phyloP scores from a whole-genome alignment of 192 early-diverging fungal species.

The Funneliformis geosporum region DNA sequence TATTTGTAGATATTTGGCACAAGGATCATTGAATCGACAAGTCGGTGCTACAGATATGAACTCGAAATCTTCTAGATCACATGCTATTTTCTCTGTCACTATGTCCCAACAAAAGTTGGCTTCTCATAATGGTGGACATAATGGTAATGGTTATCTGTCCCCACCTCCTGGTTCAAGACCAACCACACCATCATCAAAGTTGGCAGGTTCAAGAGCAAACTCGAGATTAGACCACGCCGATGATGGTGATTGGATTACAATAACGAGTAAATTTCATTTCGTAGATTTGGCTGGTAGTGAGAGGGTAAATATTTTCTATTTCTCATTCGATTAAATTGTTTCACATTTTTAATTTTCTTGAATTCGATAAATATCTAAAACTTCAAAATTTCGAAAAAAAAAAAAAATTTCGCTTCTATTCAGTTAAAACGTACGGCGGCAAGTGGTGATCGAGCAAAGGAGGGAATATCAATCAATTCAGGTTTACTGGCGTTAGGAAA shows the following conservation, averaged over 20 bases:
- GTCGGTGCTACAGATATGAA: slow-evolving; percentile 98
- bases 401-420: background rate
- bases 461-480: slow-evolving; percentile 97
- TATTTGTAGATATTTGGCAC: slow-evolving; percentile 51
- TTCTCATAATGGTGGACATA: slow-evolving; percentile 27
- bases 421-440: slow-evolving; percentile 89
- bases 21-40: slow-evolving; percentile 76
- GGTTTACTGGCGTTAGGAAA: slow-evolving; percentile 96
- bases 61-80: slow-evolving; percentile 88
- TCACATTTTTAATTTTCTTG: background rate
- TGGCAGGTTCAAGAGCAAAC: slow-evolving; percentile 17
- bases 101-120: slow-evolving; percentile 74
- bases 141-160: slow-evolving; percentile 25
- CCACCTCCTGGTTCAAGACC: slow-evolving; percentile 23
- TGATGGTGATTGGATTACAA: slow-evolving; percentile 53
- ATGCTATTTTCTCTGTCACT: slow-evolving; percentile 95
- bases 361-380: background rate
- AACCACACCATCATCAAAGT: slow-evolving; percentile 11
- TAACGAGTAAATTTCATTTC: slow-evolving; percentile 96
- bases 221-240: slow-evolving; percentile 39
- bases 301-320: slow-evolving; percentile 45
- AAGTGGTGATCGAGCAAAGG: slow-evolving; percentile 88
- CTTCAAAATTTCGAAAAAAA: too few relatives aligned
- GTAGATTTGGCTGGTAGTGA: slow-evolving; percentile 99
- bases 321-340: background rate